These are phyloP conservation scores for Daldinia childiae DNA, from an alignment of 495 filamentous ascomycete species.

Conservation along the genomic window DNA sequence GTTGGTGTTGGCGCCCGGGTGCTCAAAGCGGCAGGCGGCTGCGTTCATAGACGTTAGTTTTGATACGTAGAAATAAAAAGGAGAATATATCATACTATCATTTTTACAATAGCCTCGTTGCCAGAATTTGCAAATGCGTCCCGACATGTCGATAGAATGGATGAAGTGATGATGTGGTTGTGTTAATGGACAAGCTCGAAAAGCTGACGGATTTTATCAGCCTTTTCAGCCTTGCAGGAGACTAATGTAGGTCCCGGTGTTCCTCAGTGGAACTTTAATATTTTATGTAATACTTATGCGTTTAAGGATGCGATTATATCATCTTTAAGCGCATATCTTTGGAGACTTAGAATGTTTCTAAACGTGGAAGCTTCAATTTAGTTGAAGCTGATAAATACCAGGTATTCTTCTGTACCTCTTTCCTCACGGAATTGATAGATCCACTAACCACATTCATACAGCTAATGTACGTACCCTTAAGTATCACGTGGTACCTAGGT, in stretches of 20 bases:
- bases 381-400: too few species aligned
- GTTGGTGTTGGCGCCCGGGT: slow-evolving; percentile 46
- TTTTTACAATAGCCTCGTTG: slow-evolving; percentile 77
- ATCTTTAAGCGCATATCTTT: not conserved
- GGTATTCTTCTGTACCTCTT: too few species aligned
- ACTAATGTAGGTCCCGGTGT: not conserved
- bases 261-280: too few species aligned
- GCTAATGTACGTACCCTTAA: too few species aligned
- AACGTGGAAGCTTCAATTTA: too few species aligned
- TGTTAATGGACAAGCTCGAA: not conserved
- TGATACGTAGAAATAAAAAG: not conserved
- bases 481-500: too few species aligned
- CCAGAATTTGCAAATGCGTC: slow-evolving; percentile 72
- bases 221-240: slow-evolving; percentile 16
- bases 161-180: not conserved
- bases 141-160: slow-evolving; percentile 22
- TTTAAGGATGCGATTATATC: not conserved
- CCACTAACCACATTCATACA: too few species aligned
- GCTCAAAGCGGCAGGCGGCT: slow-evolving; percentile 60
- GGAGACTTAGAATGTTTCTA: not conserved
- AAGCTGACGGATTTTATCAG: not conserved
- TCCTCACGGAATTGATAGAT: too few species aligned
- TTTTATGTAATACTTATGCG: not conserved
- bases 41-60: slow-evolving; percentile 11
- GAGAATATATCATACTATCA: slow-evolving; percentile 60